Conservation (phyloP, 2,329 filamentous ascomycete genomes). For the Fonsecaea nubica region DNA sequence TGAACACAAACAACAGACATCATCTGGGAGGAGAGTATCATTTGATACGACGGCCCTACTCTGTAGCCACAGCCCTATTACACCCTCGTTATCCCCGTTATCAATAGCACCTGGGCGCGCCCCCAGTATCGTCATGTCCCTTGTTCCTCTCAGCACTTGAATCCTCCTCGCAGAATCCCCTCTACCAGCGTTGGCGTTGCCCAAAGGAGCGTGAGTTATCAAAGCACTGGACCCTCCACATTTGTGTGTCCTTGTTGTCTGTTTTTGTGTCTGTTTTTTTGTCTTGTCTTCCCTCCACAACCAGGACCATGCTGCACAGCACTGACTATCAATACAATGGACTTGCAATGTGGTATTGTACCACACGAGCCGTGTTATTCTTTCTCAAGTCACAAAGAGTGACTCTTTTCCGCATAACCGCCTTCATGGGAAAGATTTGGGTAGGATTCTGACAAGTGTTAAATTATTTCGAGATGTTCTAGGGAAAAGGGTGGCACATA, state of each 20-base stretch:
- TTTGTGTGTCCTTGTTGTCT: not conserved
- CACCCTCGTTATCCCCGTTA: not conserved
- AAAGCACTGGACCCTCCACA: not conserved
- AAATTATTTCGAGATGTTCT: not conserved
- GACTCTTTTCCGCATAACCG: not conserved
- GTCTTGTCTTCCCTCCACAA: not conserved
- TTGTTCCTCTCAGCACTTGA: not conserved
- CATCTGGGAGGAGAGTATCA: slow-evolving; percentile 1
- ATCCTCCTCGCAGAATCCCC: not conserved
- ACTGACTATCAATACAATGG: slow-evolving; percentile 2
- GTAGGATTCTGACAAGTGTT: not conserved
- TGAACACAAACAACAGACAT: not conserved
- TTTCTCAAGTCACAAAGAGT: not conserved
- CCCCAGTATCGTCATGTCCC: not conserved
- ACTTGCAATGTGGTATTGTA: not conserved
- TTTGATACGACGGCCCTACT: not conserved
- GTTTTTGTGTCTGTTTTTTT: not conserved
- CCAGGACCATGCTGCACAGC: slow-evolving; percentile 1
- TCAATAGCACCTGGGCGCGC: not conserved
- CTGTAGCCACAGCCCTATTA: not conserved
- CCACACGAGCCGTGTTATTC: not conserved
- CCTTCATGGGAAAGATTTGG: not conserved
- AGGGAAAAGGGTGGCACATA: not conserved
- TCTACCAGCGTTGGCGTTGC: not conserved
- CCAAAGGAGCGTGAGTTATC: slow-evolving; percentile 3